Conservation (phyloP, 495 filamentous ascomycete species). For the Geopyxis carbonaria region DNA sequence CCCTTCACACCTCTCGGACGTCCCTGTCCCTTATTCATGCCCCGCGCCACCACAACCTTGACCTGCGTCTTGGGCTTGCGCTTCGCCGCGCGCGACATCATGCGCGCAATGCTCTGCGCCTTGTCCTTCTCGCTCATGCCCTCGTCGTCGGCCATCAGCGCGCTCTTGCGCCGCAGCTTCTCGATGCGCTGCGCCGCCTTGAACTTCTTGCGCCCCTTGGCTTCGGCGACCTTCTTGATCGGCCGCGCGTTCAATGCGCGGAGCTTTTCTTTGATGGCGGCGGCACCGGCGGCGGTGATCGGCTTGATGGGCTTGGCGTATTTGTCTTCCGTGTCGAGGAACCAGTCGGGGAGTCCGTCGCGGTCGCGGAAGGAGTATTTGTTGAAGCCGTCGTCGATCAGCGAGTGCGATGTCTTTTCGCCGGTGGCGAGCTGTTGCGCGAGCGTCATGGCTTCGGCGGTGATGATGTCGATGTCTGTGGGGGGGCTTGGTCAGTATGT, state of each 20-base stretch:
- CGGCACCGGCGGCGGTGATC: conserved; percentile 72
- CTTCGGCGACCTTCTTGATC: conserved; percentile 98
- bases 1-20: conserved; percentile 77
- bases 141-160: conserved; percentile 69
- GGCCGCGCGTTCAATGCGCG: conserved; percentile 88
- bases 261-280: conserved; percentile 87
- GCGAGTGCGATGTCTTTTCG: conserved; percentile 54
- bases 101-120: conserved; percentile 59
- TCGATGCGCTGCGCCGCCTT: conserved; percentile 79
- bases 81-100: conserved; percentile 66
- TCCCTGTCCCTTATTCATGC: conserved; percentile 57
- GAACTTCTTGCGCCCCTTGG: conserved; percentile 89
- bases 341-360: conserved; percentile 95
- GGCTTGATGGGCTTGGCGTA: conserved; percentile 75
- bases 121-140: conserved; percentile 90
- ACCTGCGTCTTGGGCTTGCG: conserved; percentile 72
- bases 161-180: conserved; percentile 89
- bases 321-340: conserved; percentile 75
- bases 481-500: conserved; percentile 23
- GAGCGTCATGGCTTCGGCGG: conserved; percentile 96
- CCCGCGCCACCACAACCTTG: conserved; percentile 78
- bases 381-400: conserved; percentile 85
- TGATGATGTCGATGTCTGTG: conserved; percentile 90
- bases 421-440: conserved; percentile 82
- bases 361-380: conserved; percentile 77